These are phyloP conservation scores for Diaporthe caulivora DNA, from an alignment of 2,329 filamentous ascomycete genomes.

Conservation along the genomic window DNA sequence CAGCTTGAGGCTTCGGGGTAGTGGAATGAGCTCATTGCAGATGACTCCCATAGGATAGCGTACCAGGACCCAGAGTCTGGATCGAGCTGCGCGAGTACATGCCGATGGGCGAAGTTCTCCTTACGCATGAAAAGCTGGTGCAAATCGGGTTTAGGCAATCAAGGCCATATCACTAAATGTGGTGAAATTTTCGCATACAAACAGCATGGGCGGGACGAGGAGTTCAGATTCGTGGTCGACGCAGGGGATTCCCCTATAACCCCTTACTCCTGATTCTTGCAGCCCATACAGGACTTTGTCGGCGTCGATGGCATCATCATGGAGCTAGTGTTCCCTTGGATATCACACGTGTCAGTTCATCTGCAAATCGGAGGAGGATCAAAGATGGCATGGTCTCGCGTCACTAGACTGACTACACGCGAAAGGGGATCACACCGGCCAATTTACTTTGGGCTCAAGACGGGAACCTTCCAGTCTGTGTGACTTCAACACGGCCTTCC, in stretches of 20 bases:
- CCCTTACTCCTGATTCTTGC: background rate
- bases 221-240: background rate
- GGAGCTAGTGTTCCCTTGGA: background rate
- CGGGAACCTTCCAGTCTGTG: background rate
- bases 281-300: background rate
- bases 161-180: background rate
- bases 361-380: background rate
- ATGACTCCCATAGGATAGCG: background rate
- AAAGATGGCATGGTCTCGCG: background rate
- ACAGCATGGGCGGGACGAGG: background rate
- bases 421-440: background rate
- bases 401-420: background rate
- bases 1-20: background rate
- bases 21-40: background rate
- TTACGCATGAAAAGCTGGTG: background rate
- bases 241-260: background rate
- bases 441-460: background rate
- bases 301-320: background rate
- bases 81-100: background rate
- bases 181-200: background rate
- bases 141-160: background rate
- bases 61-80: background rate
- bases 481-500: background rate
- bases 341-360: background rate
- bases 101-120: background rate